A percentile compares a stretch with the other conserved stretches of the same genome.
Conservation (phyloP, 176 grass and related monocot genomes). For the Musa troglodytarum region DNA sequence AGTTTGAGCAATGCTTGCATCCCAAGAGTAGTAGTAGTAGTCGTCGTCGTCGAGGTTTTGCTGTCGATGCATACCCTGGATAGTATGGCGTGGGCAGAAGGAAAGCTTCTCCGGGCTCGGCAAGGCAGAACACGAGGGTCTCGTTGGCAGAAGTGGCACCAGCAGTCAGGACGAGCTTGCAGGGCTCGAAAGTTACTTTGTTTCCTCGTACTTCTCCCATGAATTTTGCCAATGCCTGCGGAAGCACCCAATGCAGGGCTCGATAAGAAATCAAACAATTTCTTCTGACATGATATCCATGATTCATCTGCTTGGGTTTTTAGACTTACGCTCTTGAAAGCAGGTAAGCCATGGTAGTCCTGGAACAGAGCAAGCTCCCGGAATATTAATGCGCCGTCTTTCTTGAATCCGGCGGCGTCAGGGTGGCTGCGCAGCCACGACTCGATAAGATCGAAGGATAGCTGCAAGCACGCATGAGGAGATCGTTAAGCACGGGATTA, state of each 20-base stretch:
- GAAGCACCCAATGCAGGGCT: too few relatives aligned
- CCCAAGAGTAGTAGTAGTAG: background rate
- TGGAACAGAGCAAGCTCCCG: slow-evolving; percentile 96
- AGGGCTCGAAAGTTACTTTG: slow-evolving; percentile 57
- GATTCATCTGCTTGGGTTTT: background rate
- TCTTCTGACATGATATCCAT: background rate
- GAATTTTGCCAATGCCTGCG: slow-evolving; percentile 70
- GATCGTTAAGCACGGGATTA: background rate
- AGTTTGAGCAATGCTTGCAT: background rate
- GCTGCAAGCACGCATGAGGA: slow-evolving; percentile 26
- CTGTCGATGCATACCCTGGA: slow-evolving; percentile 45
- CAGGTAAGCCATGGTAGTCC: slow-evolving; percentile 86
- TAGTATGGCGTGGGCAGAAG: slow-evolving; percentile 93
- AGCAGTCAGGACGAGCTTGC: slow-evolving; percentile 74
- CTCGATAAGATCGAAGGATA: slow-evolving; percentile 85
- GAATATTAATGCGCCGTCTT: slow-evolving; percentile 48
- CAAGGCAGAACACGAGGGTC: slow-evolving; percentile 80
- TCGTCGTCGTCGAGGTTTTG: too few relatives aligned
- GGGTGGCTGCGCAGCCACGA: slow-evolving; percentile 68
- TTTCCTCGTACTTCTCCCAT: slow-evolving; percentile 56
- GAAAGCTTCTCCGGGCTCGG: slow-evolving; percentile 75
- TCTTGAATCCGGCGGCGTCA: slow-evolving; percentile 47
- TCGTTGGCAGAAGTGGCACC: slow-evolving; percentile 90
- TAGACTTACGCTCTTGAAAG: slow-evolving; percentile 64
- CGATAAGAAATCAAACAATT: too few relatives aligned